Percentiles rank a stretch among this genome's conserved stretches.
phyloP scores from a whole-genome alignment of 2,329 filamentous ascomycete genomes.

The Monosporascus ibericus region DNA sequence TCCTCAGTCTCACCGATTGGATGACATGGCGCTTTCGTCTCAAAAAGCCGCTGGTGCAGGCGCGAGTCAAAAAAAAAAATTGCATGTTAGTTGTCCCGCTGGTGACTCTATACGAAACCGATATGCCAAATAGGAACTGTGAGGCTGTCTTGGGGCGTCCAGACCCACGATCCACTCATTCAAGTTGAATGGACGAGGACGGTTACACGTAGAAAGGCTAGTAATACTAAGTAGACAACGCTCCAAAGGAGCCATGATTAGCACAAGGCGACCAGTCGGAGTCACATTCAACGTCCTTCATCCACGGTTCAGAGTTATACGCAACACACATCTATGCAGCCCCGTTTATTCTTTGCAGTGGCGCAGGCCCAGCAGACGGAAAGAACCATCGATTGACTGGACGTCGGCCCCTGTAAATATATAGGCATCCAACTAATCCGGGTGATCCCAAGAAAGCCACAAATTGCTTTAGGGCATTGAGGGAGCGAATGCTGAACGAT shows the following conservation, averaged over 20 bases:
- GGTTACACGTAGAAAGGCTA: slow-evolving; percentile 6
- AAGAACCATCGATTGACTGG: neutral
- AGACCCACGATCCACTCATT: slow-evolving; percentile 8
- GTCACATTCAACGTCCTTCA: neutral
- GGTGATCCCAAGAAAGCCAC: neutral
- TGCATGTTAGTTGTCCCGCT: neutral
- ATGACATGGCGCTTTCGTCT: neutral
- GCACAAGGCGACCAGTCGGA: neutral
- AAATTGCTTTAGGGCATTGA: neutral
- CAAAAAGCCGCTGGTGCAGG: no score
- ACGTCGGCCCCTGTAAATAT: neutral
- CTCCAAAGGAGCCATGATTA: neutral
- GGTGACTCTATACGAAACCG: neutral
- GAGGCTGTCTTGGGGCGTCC: neutral
- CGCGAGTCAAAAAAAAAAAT: no score
- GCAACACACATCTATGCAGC: neutral
- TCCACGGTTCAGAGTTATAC: neutral
- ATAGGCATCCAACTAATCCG: neutral
- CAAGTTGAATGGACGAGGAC: slow-evolving; percentile 6
- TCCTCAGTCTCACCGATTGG: neutral
- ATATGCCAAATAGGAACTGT: neutral
- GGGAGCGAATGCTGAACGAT: no score
- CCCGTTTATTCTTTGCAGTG: neutral
- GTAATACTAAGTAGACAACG: neutral
- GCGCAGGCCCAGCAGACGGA: neutral